phyloP scores from a whole-genome alignment of 441 rosid species.

The Populus hybrid region DNA sequence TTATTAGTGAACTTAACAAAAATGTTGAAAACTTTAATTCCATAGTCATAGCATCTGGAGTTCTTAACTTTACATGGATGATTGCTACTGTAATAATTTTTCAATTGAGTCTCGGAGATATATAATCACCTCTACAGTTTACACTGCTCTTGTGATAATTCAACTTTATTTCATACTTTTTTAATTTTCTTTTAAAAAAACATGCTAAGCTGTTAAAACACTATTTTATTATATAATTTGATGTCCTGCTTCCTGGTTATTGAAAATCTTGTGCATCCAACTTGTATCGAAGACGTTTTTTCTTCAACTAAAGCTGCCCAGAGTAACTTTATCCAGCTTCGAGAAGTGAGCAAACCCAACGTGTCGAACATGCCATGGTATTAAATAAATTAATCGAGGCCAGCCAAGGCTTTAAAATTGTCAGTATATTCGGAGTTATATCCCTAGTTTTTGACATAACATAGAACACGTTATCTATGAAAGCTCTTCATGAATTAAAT shows the following conservation, averaged over 20 bases:
- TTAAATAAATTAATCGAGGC: not conserved
- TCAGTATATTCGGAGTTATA: no score
- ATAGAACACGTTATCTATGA: no score
- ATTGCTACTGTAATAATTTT: no score
- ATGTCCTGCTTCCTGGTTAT: not conserved
- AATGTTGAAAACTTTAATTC: no score
- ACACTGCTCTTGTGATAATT: no score
- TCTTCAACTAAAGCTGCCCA: no score
- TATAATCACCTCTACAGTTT: not conserved
- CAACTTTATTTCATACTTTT: not conserved
- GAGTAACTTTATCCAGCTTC: not conserved
- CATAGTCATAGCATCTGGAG: no score
- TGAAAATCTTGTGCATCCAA: not conserved
- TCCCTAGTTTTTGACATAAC: no score
- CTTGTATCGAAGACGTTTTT: not conserved
- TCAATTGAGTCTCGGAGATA: not conserved
- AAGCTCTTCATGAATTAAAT: no score
- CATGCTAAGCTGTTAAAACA: not conserved
- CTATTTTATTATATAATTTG: no score
- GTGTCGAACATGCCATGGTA: not conserved
- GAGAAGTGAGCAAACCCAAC: not conserved
- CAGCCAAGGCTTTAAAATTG: not conserved
- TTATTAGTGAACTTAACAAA: no score
- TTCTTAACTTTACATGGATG: not conserved
- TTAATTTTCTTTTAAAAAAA: no score